Base-by-base conservation (phyloP, 768 basidiomycete species). In the Mycena sanguinolenta region DNA sequence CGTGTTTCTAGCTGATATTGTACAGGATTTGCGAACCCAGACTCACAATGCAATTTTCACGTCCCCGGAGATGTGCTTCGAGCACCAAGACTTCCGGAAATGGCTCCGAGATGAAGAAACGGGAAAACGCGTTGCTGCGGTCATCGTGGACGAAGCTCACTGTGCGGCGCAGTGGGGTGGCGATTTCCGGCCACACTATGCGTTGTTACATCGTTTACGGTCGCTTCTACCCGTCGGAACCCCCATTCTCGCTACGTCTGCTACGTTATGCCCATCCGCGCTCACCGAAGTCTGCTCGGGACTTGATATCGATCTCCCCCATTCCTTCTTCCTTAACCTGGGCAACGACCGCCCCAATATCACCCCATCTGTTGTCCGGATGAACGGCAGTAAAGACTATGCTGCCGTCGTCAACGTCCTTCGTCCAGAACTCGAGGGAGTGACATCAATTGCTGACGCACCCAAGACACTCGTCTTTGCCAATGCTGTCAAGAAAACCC, bases 61-160 rank as follows among this genome's bases (percentile, higher is more conserved):
- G 0, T 83, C 81, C 5, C 83, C 84, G 0, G 82, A 85, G 65
- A 82, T 84, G 83, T 81, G 80, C 27, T 75, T 83, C n/a, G n/a
- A n/a, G n/a, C n/a, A n/a, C n/a, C n/a, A n/a, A n/a, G 66, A 27
- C 2, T 82, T 83, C 64, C 76, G 77, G 0, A 63, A 77, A 42
- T 34, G 75, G 4, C 70, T 85, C 21, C 52, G 61, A 30, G n/a
- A 42, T 28, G 34, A 74, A 16, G 57, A 59, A 0, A 53, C 59
- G 0, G 52, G 25, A 16, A 23, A 58, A 13, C 38, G 42, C 4
- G 70, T 84, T 32, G 57, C 44, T 6, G 73, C 71, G 0, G 38
- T 82, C 21, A 75, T 85, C 34, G 66, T 84, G 23, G 83, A 84
- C 61, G 82, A 85, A 60, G 82, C 81, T 0, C 85, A 85, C 59